Evolutionary conservation across 306 rosid species (phyloP).

Genomic region (Mucuna pruriens): DNA sequence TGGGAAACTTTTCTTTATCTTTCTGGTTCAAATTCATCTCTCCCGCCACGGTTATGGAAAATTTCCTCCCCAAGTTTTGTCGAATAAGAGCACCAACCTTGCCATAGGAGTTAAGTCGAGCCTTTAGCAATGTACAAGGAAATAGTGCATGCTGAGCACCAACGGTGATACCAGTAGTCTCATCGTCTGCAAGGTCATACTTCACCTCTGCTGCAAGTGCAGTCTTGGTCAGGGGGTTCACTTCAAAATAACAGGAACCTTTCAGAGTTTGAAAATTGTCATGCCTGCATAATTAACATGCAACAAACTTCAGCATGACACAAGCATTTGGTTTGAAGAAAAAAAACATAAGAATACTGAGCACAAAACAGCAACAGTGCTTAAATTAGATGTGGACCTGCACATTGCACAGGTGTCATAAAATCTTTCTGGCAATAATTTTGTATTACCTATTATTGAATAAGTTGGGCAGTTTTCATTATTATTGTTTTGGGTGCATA

Average conservation of each 20-base stretch:
- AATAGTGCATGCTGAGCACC: slow-evolving; percentile 23
- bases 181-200: neutral
- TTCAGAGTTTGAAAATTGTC: slow-evolving; percentile 1
- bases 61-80: neutral
- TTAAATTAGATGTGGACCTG: neutral
- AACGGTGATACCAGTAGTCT: neutral
- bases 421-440: neutral
- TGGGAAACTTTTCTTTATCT: slow-evolving; percentile 2
- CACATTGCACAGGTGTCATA: neutral
- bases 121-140: slow-evolving; percentile 1
- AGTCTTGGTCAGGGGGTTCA: slow-evolving; percentile 20
- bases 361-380: neutral
- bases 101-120: neutral
- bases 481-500: neutral
- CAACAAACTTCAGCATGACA: neutral
- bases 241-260: slow-evolving; percentile 26
- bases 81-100: slow-evolving; percentile 1
- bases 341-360: no score
- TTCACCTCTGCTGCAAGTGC: slow-evolving; percentile 33
- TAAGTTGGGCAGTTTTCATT: neutral
- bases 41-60: neutral
- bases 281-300: slow-evolving; percentile 27
- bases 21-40: neutral
- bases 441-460: neutral
- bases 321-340: neutral